Evolutionary conservation across 306 rosid species (phyloP).

Genomic region (Citrullus amarus): DNA sequence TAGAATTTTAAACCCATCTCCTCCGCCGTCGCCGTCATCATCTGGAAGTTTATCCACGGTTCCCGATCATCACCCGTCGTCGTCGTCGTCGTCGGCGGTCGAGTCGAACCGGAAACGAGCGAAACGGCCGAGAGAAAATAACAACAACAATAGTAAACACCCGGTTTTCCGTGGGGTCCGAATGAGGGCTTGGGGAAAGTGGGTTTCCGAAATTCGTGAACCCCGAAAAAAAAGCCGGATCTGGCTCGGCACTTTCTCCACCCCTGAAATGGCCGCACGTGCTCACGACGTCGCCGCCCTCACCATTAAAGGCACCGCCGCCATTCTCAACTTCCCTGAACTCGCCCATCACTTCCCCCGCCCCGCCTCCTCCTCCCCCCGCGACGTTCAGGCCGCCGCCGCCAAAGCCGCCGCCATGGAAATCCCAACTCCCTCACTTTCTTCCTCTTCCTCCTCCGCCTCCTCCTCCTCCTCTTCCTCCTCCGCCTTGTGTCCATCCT

Average conservation of each 20-base stretch:
- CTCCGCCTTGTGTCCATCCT: constrained; percentile 8
- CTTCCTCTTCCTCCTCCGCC: not conserved
- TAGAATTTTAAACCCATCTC: not conserved
- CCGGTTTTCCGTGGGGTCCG: constrained; percentile 83
- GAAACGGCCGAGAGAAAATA: constrained; percentile 28
- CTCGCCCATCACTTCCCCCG: constrained; percentile 55
- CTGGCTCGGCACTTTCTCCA: constrained; percentile 92
- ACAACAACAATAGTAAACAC: constrained; percentile 29
- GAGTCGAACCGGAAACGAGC: constrained; percentile 22
- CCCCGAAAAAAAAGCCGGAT: constrained; percentile 88
- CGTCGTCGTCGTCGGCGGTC: not conserved
- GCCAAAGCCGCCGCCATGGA: constrained; percentile 76
- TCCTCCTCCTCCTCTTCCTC: constrained; percentile 7
- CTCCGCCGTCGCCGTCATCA: not conserved
- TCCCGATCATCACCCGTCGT: not conserved
- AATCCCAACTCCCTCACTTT: not conserved
- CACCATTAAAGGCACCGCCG: constrained; percentile 66
- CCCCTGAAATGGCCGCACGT: constrained; percentile 97
- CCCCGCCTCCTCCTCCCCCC: constrained; percentile 64
- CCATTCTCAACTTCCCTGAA: constrained; percentile 87
- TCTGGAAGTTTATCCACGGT: not conserved
- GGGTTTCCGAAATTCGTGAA: constrained; percentile 98
- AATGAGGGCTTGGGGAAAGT: constrained; percentile 94
- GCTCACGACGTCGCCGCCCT: constrained; percentile 94
- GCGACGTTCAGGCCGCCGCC: constrained; percentile 85